These are phyloP conservation scores for Stropharia rugosoannulata DNA, from an alignment of 768 basidiomycete species.

Conservation along the genomic window DNA sequence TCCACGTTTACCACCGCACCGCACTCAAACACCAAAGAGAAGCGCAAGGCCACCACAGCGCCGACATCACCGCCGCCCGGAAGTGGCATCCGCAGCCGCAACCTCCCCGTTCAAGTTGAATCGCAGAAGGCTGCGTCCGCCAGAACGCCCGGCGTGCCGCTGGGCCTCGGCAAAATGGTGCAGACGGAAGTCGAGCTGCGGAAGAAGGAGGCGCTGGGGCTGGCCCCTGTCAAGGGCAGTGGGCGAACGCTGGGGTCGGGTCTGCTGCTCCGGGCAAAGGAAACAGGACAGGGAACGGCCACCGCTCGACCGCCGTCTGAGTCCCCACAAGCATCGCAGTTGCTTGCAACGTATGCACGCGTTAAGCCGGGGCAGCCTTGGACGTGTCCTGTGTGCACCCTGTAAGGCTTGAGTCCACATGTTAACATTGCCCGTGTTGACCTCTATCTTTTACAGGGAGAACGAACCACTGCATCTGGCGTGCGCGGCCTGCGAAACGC, in stretches of 20 bases:
- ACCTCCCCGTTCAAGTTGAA: background rate
- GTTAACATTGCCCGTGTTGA: background rate
- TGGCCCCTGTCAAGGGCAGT: slow-evolving; percentile 31
- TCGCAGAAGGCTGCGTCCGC: background rate
- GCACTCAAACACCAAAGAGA: slow-evolving; percentile 3
- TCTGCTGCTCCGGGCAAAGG: background rate
- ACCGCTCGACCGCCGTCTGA: no score
- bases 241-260: slow-evolving; percentile 13
- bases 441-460: slow-evolving; percentile 31
- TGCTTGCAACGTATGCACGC: background rate
- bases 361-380: slow-evolving; percentile 28
- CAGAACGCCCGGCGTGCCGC: background rate
- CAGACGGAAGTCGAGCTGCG: slow-evolving; percentile 43
- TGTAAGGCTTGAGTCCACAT: slow-evolving; percentile 41
- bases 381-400: slow-evolving; percentile 61
- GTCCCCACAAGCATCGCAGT: background rate
- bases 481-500: slow-evolving; percentile 62
- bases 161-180: slow-evolving; percentile 35
- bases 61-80: background rate
- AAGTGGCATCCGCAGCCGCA: background rate
- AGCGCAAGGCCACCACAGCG: slow-evolving; percentile 11
- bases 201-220: slow-evolving; percentile 43
- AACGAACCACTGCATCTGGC: slow-evolving; percentile 55
- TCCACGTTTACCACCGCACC: slow-evolving; percentile 26
- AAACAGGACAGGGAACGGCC: no score